phyloP scores from a whole-genome alignment of 1,139 yeast species.

The Casaregolazyma lundiana region DNA sequence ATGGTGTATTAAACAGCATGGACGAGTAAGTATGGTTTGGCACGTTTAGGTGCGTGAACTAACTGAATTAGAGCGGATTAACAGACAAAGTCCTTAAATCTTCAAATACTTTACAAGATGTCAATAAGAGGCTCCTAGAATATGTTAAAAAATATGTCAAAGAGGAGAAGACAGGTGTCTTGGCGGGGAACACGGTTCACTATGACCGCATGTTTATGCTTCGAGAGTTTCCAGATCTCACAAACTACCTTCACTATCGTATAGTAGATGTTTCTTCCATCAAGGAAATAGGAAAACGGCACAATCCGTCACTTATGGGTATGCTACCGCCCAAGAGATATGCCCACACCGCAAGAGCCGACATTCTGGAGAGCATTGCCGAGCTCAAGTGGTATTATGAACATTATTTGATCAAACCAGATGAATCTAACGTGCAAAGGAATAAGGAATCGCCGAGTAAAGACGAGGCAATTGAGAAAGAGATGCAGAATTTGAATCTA shows the following conservation, averaged over 20 bases:
- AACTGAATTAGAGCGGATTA: slow-evolving; percentile 57
- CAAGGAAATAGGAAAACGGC: slow-evolving; percentile 74
- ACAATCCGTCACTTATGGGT: slow-evolving; percentile 58
- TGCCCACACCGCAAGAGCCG: slow-evolving; percentile 81
- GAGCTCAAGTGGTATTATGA: slow-evolving; percentile 77
- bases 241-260: slow-evolving; percentile 66
- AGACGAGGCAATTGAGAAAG: not conserved
- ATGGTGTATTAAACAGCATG: slow-evolving; percentile 85
- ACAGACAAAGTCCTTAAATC: slow-evolving; percentile 62
- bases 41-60: no score
- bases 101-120: slow-evolving; percentile 51
- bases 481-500: not conserved
- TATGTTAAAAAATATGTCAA: slow-evolving; percentile 59
- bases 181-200: slow-evolving; percentile 91
- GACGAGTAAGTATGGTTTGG: slow-evolving; percentile 35
- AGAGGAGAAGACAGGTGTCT: slow-evolving; percentile 50
- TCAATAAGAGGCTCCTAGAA: slow-evolving; percentile 56
- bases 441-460: not conserved
- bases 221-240: slow-evolving; percentile 72
- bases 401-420: slow-evolving; percentile 41
- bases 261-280: slow-evolving; percentile 83
- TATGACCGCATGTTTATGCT: slow-evolving; percentile 86
- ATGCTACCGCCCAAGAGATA: slow-evolving; percentile 58
- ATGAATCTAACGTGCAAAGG: slow-evolving; percentile 2
- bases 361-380: slow-evolving; percentile 80